Base-by-base conservation (phyloP, 2,329 filamentous ascomycete genomes). In the Diaporthe ampelina region DNA sequence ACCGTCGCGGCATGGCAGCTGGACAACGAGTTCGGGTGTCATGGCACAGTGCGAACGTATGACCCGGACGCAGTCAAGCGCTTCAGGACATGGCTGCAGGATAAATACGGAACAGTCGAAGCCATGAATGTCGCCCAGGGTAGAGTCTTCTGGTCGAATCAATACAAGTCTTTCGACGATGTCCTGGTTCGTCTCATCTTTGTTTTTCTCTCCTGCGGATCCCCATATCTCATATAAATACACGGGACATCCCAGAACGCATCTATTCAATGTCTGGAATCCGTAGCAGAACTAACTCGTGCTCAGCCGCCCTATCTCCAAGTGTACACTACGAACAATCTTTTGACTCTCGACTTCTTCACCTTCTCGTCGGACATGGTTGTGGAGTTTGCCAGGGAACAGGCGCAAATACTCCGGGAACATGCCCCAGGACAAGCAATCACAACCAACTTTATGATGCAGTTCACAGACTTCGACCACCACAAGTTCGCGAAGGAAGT, bases 1-100 rank as follows among this genome's bases (percentile, higher is more conserved):
- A 73, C 65, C 24, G 75, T 79, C 3, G 75, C 74, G 8, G 78
- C 59, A 2, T 79, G 77, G 78, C 78, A 79, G 67, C 70, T 79
- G n/a, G 78, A 79, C 72, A 79, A 79, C 48, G 78, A 79, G 48
- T 76, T 79, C 32, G 78, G 78, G 48, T 79, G 77, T 45, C 78
- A 79, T 68, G 52, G 69, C 45, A 79, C 77, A 3, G 74, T 75
- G 24, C 73, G 76, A 4, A 76, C 75, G 19, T 78, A 79, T 37
- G 77, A 79, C 50, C 74, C 73, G 24, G 75, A 76, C 37, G 78
- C 78, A 29, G 72, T 74, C 54, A 63, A 13, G 40, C 71, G 78
- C 15, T 79, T 79, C 68, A 77, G 77, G 17, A 54, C 68, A 9
- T 79, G 78, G 77, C 75, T 79, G 19, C 63, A 77, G 67, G 13